Conservation (phyloP, 306 rosid species). For the Cicer cuneatum region DNA sequence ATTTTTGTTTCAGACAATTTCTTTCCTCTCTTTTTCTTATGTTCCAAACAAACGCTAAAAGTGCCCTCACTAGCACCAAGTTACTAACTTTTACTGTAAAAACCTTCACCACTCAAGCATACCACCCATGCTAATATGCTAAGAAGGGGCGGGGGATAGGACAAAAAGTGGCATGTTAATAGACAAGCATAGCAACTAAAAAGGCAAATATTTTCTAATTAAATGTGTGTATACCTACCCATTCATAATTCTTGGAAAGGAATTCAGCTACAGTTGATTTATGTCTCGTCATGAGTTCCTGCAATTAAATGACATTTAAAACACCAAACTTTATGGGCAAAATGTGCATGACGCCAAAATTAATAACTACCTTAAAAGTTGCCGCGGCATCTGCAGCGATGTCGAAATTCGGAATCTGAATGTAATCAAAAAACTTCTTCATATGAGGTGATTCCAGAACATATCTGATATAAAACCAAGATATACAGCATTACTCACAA, state of each 20-base stretch:
- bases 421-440: conserved; percentile 84
- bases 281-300: conserved; percentile 97
- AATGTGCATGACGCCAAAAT: background rate
- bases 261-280: conserved; percentile 92
- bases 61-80: conserved; percentile 5
- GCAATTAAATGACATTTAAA: conserved; percentile 44
- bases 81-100: background rate
- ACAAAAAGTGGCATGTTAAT: conserved; percentile 23
- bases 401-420: conserved; percentile 89
- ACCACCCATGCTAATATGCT: background rate
- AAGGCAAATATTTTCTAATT: background rate
- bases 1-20: background rate
- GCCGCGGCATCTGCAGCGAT: conserved; percentile 96
- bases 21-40: background rate
- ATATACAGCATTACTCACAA: conserved; percentile 19
- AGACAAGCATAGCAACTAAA: conserved; percentile 2
- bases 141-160: background rate
- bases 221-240: conserved; percentile 58
- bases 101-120: conserved; percentile 7
- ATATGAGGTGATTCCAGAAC: conserved; percentile 80
- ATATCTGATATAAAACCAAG: conserved; percentile 63
- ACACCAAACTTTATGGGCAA: background rate
- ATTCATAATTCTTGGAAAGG: conserved; percentile 82
- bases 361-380: conserved; percentile 75
- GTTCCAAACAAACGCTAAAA: background rate